Conservation (phyloP, 1,139 yeast genomes). For the Yamadazyma diospyri region DNA sequence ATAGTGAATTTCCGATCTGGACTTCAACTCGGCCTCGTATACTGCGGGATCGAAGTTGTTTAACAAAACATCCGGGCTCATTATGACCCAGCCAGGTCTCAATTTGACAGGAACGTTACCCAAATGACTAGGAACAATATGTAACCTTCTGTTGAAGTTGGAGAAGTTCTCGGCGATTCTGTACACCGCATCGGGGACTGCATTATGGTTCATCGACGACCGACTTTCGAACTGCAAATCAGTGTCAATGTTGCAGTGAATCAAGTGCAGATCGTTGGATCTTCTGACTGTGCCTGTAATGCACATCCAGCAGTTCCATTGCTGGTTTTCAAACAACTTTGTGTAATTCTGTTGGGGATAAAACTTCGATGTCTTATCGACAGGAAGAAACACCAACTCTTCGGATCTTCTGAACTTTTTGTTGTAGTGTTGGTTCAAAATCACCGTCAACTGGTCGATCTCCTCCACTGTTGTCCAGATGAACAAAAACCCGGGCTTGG, state of each 20-base stretch:
- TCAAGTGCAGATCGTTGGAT: conserved; percentile 75
- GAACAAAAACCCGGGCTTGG: conserved; percentile 82
- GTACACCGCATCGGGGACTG: conserved; percentile 75
- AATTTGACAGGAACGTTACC: conserved; percentile 58
- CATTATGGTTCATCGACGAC: conserved; percentile 16
- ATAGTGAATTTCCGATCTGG: conserved; percentile 31
- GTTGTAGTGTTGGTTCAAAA: conserved; percentile 61
- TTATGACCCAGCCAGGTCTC: conserved; percentile 88
- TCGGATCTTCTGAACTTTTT: conserved; percentile 85
- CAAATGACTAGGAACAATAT: conserved; percentile 71
- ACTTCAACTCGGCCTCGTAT: conserved; percentile 32
- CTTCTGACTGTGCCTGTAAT: conserved; percentile 91
- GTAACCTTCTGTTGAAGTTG: conserved; percentile 75
- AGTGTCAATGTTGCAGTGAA: conserved; percentile 90
- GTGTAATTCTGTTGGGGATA: conserved; percentile 37
- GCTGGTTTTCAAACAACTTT: conserved; percentile 42
- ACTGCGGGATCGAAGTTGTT: conserved; percentile 54
- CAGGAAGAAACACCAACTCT: conserved; percentile 70
- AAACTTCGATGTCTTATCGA: conserved; percentile 56
- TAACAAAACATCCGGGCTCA: conserved; percentile 77
- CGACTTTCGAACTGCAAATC: conserved; percentile 62
- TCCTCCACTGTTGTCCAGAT: conserved; percentile 82
- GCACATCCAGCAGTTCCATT: conserved; percentile 98
- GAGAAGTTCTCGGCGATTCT: conserved; percentile 87
- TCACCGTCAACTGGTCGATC: conserved; percentile 56